These are phyloP conservation scores for Suhomyces sp. DNA, from an alignment of 805 yeast species.

Conservation along the genomic window DNA sequence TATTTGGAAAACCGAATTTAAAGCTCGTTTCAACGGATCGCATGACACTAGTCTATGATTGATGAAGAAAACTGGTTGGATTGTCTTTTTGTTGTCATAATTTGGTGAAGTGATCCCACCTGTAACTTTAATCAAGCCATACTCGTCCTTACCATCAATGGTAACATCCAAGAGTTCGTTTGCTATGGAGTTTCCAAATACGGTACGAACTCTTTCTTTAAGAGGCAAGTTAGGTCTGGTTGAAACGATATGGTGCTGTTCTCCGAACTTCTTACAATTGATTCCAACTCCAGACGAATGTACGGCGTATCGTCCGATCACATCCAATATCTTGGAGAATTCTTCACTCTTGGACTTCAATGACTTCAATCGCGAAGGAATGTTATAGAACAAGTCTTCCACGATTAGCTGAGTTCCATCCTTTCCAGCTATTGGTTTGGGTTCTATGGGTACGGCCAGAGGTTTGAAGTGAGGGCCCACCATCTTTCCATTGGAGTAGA, in stretches of 20 bases:
- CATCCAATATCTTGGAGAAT: constrained; percentile 72
- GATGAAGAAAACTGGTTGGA: constrained; percentile 76
- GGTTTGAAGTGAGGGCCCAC: constrained; percentile 40
- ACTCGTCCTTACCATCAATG: constrained; percentile 21
- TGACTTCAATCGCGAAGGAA: constrained; percentile 73
- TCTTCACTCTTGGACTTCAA: constrained; percentile 71
- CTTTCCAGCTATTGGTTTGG: constrained; percentile 77
- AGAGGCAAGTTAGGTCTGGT: constrained; percentile 50
- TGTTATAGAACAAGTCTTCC: constrained; percentile 87
- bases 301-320: constrained; percentile 78
- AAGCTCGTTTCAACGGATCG: constrained; percentile 73
- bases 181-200: constrained; percentile 72
- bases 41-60: constrained; percentile 81
- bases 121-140: constrained; percentile 50
- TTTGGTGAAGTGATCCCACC: constrained; percentile 76
- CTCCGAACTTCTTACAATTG: constrained; percentile 78
- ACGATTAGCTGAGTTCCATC: constrained; percentile 83
- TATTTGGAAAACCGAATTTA: constrained; percentile 57
- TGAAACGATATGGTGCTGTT: constrained; percentile 62
- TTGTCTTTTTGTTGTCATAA: constrained; percentile 62
- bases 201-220: constrained; percentile 68
- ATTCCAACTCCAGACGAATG: constrained; percentile 71
- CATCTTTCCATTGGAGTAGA: constrained; percentile 67
- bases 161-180: constrained; percentile 56
- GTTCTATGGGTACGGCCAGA: constrained; percentile 9